Percentiles rank a stretch among this genome's conserved stretches.
phyloP scores from a whole-genome alignment of 2,329 filamentous ascomycete genomes.

The Drechslerella coelobrocha region DNA sequence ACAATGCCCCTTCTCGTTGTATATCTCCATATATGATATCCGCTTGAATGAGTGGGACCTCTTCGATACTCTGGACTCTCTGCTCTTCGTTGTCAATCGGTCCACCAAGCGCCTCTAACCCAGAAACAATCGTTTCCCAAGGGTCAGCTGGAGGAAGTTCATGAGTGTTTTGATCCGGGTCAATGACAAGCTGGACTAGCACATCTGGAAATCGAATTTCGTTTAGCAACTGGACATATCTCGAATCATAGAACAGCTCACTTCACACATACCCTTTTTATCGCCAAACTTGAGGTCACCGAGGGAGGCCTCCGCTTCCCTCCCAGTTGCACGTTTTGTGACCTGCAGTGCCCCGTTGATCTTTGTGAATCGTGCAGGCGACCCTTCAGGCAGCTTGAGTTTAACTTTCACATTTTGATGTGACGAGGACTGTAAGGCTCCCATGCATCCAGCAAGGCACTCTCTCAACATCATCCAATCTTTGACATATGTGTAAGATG shows the following conservation, averaged over 20 bases:
- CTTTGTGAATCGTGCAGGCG: slow-evolving; percentile 97
- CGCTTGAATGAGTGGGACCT: slow-evolving; percentile 92
- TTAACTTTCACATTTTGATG: slow-evolving; percentile 98
- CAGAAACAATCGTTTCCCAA: slow-evolving; percentile 97
- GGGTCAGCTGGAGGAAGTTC: slow-evolving; percentile 90
- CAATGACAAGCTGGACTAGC: slow-evolving; percentile 89
- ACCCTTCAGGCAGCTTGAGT: slow-evolving; percentile 90
- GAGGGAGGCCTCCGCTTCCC: slow-evolving; percentile 89
- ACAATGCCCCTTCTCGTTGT: slow-evolving; percentile 81
- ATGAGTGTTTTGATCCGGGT: slow-evolving; percentile 80
- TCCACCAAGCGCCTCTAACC: slow-evolving; percentile 88
- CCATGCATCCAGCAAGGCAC: slow-evolving; percentile 90
- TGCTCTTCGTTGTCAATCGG: slow-evolving; percentile 85
- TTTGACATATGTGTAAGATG: slow-evolving; percentile 97
- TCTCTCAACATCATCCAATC: slow-evolving; percentile 99
- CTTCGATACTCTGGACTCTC: slow-evolving; percentile 83
- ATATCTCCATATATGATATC: slow-evolving; percentile 94
- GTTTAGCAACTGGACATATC: no score
- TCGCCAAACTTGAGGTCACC: slow-evolving; percentile 95
- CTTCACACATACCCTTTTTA: slow-evolving; percentile 70
- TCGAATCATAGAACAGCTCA: no score
- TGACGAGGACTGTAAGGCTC: slow-evolving; percentile 89
- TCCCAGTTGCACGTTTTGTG: slow-evolving; percentile 91
- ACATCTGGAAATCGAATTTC: slow-evolving; percentile 68
- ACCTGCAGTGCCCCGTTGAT: slow-evolving; percentile 96